Percentiles rank a stretch among this genome's conserved stretches.
Evolutionary conservation across 176 grass and related monocot genomes (phyloP).

Genomic region (Musa itinerans): DNA sequence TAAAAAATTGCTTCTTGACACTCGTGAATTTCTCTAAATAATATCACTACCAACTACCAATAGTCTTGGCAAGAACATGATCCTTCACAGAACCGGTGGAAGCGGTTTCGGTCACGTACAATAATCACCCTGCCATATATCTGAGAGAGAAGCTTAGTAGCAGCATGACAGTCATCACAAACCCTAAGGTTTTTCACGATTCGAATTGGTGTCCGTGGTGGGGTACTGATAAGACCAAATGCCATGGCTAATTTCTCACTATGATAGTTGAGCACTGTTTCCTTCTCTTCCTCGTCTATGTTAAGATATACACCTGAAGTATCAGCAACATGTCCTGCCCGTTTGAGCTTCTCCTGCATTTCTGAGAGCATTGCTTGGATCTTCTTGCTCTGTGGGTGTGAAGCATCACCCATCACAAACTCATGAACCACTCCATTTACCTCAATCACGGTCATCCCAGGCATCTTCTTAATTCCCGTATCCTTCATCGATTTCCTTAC

Average conservation of each 20-base stretch:
- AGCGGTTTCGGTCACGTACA: slow-evolving; percentile 53
- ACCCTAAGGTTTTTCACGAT: slow-evolving; percentile 57
- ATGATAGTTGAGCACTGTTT: slow-evolving; percentile 53
- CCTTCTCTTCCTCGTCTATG: slow-evolving; percentile 53
- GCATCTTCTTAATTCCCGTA: slow-evolving; percentile 42
- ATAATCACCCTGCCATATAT: slow-evolving; percentile 59
- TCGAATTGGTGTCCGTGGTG: slow-evolving; percentile 36
- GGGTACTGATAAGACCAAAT: slow-evolving; percentile 52
- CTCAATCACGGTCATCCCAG: slow-evolving; percentile 53
- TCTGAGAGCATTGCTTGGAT: slow-evolving; percentile 47
- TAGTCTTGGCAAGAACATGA: slow-evolving; percentile 62
- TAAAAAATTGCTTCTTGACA: neutral
- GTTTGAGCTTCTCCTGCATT: slow-evolving; percentile 41
- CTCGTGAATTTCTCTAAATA: neutral
- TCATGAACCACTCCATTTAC: slow-evolving; percentile 53
- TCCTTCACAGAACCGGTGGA: slow-evolving; percentile 51
- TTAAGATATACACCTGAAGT: slow-evolving; percentile 57
- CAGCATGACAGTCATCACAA: slow-evolving; percentile 61
- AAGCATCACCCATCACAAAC: slow-evolving; percentile 53
- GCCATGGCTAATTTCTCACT: slow-evolving; percentile 66
- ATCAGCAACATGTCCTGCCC: slow-evolving; percentile 37
- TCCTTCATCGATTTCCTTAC: slow-evolving; percentile 51
- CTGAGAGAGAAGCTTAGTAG: slow-evolving; percentile 51
- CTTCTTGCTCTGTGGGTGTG: slow-evolving; percentile 41
- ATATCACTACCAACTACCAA: slow-evolving; percentile 24